Evolutionary conservation across 768 basidiomycete genomes (phyloP).

Genomic region (Omphalotus guepiniiformis): DNA sequence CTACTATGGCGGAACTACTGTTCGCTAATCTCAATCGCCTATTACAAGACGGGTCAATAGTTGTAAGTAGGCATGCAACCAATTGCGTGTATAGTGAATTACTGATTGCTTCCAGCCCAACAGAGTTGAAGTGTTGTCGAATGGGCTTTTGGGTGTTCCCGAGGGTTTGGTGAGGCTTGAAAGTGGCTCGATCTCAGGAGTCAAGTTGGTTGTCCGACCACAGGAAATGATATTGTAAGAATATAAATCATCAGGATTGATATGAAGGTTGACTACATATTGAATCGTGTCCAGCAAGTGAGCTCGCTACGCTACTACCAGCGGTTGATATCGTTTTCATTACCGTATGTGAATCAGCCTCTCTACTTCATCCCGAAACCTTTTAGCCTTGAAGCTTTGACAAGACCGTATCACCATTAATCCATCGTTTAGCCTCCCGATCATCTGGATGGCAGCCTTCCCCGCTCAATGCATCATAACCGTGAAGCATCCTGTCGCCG

Average conservation of each 20-base stretch:
- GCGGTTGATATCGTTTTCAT: too few species aligned
- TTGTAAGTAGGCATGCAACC: conserved; percentile 11
- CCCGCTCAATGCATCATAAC: conserved; percentile 34
- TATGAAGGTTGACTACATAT: too few species aligned
- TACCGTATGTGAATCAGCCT: neutral
- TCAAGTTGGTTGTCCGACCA: conserved; percentile 42
- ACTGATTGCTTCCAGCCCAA: conserved; percentile 39
- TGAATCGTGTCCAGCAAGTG: too few species aligned
- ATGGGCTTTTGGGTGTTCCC: conserved; percentile 40
- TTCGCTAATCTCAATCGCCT: neutral
- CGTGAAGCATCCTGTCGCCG: conserved; percentile 21
- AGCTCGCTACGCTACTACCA: too few species aligned
- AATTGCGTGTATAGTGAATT: neutral
- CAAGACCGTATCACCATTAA: conserved; percentile 27
- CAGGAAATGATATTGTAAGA: neutral
- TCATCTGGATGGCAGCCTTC: conserved; percentile 33
- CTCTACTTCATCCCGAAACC: neutral
- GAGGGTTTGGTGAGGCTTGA: conserved; percentile 37
- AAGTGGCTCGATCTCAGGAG: conserved; percentile 36
- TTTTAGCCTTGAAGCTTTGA: neutral
- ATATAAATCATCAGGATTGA: too few species aligned
- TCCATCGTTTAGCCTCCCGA: conserved; percentile 33
- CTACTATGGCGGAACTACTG: neutral
- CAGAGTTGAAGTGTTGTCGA: conserved; percentile 35
- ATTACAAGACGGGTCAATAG: conserved; percentile 15